Percentiles rank a stretch among this genome's conserved stretches.
These are phyloP conservation scores for Pestalotiopsis sp. DNA, from an alignment of 2,329 filamentous ascomycete genomes.

Conservation along the genomic window DNA sequence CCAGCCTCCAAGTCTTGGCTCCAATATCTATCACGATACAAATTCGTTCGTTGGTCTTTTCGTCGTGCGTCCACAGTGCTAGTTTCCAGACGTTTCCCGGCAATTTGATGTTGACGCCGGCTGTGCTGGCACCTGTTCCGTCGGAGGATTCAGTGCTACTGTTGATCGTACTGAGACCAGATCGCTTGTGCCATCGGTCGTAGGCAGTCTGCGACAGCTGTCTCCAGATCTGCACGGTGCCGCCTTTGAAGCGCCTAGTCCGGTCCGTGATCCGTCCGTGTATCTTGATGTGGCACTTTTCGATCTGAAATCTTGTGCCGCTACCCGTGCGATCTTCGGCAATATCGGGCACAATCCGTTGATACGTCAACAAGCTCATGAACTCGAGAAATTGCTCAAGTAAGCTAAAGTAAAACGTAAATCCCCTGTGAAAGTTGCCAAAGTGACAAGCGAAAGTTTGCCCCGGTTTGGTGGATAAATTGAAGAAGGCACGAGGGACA, in stretches of 20 bases:
- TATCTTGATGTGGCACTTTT: background rate
- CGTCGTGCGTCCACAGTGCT: background rate
- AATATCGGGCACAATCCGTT: background rate
- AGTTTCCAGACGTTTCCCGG: background rate
- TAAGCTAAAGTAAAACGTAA: background rate
- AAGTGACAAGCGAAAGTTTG: background rate
- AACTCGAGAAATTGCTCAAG: background rate
- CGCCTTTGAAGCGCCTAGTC: background rate
- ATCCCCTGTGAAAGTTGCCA: background rate
- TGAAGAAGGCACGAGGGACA: background rate
- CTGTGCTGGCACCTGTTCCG: background rate
- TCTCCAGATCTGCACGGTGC: background rate
- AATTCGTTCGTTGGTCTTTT: background rate
- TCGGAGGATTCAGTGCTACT: background rate
- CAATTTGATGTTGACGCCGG: background rate
- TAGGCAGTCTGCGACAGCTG: background rate
- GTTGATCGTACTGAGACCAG: background rate
- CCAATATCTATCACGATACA: conserved; percentile 1
- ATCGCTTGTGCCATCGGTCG: background rate
- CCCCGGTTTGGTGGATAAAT: background rate
- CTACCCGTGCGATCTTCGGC: background rate
- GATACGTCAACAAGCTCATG: background rate
- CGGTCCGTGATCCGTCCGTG: background rate
- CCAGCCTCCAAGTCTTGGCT: background rate
- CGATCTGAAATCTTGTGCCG: background rate